A percentile compares a stretch with the other conserved stretches of the same genome.
Conservation (phyloP, 1,139 yeast species). For the Suhomyces ambrosiae region DNA sequence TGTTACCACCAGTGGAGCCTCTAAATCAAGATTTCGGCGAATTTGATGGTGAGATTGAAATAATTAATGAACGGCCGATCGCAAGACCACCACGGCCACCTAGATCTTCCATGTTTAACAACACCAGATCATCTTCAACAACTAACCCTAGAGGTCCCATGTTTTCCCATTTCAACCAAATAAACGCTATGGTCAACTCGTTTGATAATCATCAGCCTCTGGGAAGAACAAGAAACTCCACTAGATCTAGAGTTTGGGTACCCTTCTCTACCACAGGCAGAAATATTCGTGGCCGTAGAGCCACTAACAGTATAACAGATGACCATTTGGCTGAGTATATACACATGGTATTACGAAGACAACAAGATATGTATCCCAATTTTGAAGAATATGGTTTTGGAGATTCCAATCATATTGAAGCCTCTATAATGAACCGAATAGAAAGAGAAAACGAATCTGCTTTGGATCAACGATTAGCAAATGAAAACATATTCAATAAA, state of each 20-base stretch:
- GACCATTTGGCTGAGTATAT: conserved; percentile 8
- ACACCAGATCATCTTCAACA: not conserved
- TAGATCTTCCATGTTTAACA: conserved; percentile 1
- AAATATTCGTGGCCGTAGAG: conserved; percentile 5
- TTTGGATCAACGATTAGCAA: conserved; percentile 35
- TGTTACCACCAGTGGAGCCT: not conserved
- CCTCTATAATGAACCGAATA: conserved; percentile 42
- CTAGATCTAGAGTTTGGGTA: conserved; percentile 3
- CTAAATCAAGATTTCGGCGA: conserved; percentile 1
- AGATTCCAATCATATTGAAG: conserved; percentile 22
- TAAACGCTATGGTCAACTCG: conserved; percentile 8
- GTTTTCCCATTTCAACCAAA: conserved; percentile 8
- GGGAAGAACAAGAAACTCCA: not conserved
- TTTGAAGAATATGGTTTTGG: conserved; percentile 5
- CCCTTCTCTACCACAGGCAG: conserved; percentile 11
- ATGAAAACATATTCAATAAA: conserved; percentile 35
- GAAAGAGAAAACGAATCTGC: conserved; percentile 45
- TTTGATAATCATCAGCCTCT: conserved; percentile 1
- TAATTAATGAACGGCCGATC: conserved; percentile 26
- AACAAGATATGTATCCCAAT: conserved; percentile 2
- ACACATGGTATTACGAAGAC: conserved; percentile 5
- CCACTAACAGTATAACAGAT: conserved; percentile 1
- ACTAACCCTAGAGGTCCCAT: not conserved
- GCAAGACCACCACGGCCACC: conserved; percentile 10
- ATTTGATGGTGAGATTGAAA: conserved; percentile 30